Evolutionary conservation across 331 rosid species (phyloP).

Genomic region (Rhamnella rubrinervis): DNA sequence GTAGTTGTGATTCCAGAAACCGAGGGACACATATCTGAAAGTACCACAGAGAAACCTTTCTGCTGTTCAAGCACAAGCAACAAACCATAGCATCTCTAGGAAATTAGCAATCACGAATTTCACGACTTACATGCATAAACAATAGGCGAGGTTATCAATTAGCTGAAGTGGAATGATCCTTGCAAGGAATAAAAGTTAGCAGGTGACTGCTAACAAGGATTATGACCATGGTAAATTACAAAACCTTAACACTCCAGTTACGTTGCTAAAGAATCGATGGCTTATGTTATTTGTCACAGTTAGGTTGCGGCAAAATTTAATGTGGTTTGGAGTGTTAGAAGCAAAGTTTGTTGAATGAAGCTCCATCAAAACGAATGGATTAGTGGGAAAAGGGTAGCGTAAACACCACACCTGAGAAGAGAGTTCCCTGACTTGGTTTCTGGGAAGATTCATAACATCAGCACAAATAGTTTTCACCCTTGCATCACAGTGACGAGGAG

Average conservation of each 20-base stretch:
- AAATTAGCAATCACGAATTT: no score
- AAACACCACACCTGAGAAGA: constrained; percentile 58
- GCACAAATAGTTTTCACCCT: constrained; percentile 74
- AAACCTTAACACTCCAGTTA: no score
- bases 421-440: constrained; percentile 40
- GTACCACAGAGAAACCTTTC: constrained; percentile 75
- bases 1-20: constrained; percentile 84
- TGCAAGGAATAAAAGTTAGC: no score
- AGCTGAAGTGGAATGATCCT: no score
- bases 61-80: constrained; percentile 34
- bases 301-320: background rate
- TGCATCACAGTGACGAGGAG: constrained; percentile 69
- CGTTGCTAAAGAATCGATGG: background rate
- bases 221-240: no score
- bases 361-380: no score
- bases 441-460: constrained; percentile 69
- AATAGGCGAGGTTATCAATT: no score
- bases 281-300: background rate
- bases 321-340: background rate
- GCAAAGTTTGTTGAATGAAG: background rate
- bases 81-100: background rate
- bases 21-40: constrained; percentile 85
- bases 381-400: background rate
- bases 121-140: no score
- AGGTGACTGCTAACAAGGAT: no score